Base-by-base conservation (phyloP, 495 filamentous ascomycete genomes). In the Aspergillus sclerotiicarbonarius region DNA sequence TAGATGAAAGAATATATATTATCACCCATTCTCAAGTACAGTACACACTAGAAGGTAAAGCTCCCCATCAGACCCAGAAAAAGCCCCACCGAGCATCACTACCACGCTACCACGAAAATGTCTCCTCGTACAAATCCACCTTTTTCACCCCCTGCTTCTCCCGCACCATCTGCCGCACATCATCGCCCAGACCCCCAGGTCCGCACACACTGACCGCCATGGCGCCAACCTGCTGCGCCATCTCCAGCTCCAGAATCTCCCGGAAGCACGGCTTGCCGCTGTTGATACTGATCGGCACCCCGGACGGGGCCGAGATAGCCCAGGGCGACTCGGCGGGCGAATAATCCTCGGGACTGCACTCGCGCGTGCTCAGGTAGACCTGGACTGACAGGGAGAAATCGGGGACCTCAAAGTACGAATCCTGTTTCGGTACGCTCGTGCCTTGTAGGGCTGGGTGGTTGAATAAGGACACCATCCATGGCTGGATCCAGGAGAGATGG, bases 201-300 rank as follows among this genome's bases (percentile, higher is more conserved):
- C 76, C 76, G 50, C 76, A 79, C 0, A 79, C 73, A 62, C 72
- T 77, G 8, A 78, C 76, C 1, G 75, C 75, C 69, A 79, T 66
- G 8, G 75, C 75, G 19, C 75, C 76, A 3, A 78, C 62, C 44
- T 77, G 75, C 43, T 66, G 51, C 7, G 65, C 64, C 50, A 68
- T 75, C 55, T 77, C 74, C 12, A 54, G 61, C 20, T 71, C 68
- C 10, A 79, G 20, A n/a, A 78, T 48, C 9, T 64, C 54, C 3
- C 51, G 59, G 39, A 76, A 71, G 33, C 62, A 67, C 3, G 73
- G 75, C 43, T 72, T 75, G 35, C 74, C 72, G 15, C 64, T 62
- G 37, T 62, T 53, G 7, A 76, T 63, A 20, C 50, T 65, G 6
- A 76, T 59, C 1, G 69, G 67, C 0, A 76, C 71, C 31, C 59